Evolutionary conservation across 2,329 filamentous ascomycete genomes (phyloP).

Genomic region (Pseudogymnoascus sp.): DNA sequence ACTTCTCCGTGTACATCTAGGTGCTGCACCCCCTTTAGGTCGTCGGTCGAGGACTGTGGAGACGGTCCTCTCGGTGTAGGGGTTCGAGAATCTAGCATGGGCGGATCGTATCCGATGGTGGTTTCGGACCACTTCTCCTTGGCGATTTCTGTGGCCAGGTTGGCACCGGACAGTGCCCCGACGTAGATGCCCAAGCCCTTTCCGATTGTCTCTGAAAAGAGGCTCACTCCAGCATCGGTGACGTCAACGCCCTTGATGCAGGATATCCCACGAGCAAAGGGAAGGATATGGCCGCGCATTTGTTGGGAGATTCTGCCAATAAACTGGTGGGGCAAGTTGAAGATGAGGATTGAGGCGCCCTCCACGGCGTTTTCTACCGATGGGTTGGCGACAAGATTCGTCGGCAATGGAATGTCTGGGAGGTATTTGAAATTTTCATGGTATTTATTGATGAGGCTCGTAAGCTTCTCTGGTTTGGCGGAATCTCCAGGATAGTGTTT

Average conservation of each 20-base stretch:
- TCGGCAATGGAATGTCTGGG: conserved; percentile 72
- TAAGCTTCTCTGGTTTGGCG: conserved; percentile 74
- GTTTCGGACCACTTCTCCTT: conserved; percentile 96
- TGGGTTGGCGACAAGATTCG: conserved; percentile 78
- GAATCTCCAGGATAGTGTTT: conserved; percentile 55
- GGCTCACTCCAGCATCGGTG: conserved; percentile 70
- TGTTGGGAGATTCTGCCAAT: conserved; percentile 79
- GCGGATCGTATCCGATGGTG: conserved; percentile 92
- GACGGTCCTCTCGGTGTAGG: conserved; percentile 51
- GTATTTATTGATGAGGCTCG: conserved; percentile 76
- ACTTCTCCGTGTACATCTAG: conserved; percentile 59
- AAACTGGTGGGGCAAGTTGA: conserved; percentile 96
- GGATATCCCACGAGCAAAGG: conserved; percentile 86
- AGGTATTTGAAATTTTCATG: conserved; percentile 99
- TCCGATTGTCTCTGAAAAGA: conserved; percentile 94
- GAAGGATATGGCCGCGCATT: conserved; percentile 79
- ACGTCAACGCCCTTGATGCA: conserved; percentile 99
- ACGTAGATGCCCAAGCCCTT: conserved; percentile 90
- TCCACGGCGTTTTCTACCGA: conserved; percentile 72
- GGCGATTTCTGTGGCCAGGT: conserved; percentile 92
- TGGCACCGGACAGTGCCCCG: conserved; percentile 88
- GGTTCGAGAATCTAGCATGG: conserved; percentile 73
- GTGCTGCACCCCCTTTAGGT: conserved; percentile 49
- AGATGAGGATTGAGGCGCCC: conserved; percentile 81
- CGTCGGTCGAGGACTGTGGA: conserved; percentile 40